A percentile compares a stretch with the other conserved stretches of the same genome.
phyloP scores from a whole-genome alignment of 495 filamentous ascomycete genomes.

The Penicillium diatomitis region DNA sequence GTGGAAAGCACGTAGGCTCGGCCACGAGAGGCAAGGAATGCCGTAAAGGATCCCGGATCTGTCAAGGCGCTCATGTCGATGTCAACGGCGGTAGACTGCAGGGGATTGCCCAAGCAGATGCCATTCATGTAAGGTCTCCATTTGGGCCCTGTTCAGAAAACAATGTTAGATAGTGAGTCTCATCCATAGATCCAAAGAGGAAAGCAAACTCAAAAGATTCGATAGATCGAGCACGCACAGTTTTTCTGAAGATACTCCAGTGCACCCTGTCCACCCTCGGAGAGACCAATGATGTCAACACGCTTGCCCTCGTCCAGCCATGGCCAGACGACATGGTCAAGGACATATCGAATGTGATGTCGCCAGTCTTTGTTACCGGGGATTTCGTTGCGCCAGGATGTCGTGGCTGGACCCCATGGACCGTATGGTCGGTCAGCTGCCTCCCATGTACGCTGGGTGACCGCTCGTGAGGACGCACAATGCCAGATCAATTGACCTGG shows the following conservation, averaged over 20 bases:
- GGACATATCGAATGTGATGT: constrained; percentile 55
- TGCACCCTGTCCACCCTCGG: constrained; percentile 45
- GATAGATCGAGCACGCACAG: constrained; percentile 32
- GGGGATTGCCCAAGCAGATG: constrained; percentile 28
- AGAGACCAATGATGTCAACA: constrained; percentile 58
- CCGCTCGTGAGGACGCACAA: constrained; percentile 41
- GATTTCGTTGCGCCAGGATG: constrained; percentile 43
- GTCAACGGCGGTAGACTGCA: constrained; percentile 13
- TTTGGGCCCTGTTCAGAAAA: constrained; percentile 16
- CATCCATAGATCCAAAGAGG: too few species aligned
- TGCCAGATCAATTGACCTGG: constrained; percentile 63
- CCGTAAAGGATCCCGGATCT: constrained; percentile 18
- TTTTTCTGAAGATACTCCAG: constrained; percentile 47
- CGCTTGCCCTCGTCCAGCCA: constrained; percentile 31
- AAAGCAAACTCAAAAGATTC: too few species aligned
- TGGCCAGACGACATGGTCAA: constrained; percentile 48
- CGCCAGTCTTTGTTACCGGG: constrained; percentile 38
- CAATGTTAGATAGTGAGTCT: not conserved
- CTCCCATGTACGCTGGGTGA: constrained; percentile 46
- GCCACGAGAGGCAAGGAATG: constrained; percentile 40
- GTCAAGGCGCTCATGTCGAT: constrained; percentile 5
- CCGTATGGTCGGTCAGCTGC: constrained; percentile 44
- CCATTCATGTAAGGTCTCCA: constrained; percentile 28
- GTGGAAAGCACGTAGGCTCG: constrained; percentile 51
- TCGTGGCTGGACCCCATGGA: constrained; percentile 31